Percentiles rank a stretch among this genome's conserved stretches.
Conservation (phyloP, 495 filamentous ascomycete species). For the Acidomyces sp. region DNA sequence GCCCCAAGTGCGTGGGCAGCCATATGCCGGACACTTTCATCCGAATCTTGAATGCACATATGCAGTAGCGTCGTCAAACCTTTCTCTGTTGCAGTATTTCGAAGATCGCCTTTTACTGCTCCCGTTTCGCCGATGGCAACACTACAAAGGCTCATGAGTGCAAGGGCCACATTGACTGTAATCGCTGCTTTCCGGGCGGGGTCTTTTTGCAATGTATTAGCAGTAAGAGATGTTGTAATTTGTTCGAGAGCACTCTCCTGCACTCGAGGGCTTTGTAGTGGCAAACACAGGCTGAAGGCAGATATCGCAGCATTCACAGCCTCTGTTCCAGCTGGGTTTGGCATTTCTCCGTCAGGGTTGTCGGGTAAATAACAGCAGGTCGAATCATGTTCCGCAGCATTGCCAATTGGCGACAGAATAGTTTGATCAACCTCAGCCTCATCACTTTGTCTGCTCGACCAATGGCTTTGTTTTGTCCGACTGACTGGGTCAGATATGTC, state of each 20-base stretch:
- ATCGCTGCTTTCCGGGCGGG: conserved; percentile 80
- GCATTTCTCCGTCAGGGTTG: conserved; percentile 30
- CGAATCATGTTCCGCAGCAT: conserved; percentile 81
- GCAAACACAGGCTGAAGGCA: conserved; percentile 79
- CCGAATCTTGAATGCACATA: conserved; percentile 63
- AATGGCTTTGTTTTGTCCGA: conserved; percentile 40
- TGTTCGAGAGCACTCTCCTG: conserved; percentile 95
- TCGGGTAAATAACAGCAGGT: conserved; percentile 57
- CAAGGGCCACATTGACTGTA: conserved; percentile 75
- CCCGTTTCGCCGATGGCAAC: conserved; percentile 69
- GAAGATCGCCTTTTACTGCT: conserved; percentile 60
- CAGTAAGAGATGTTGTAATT: conserved; percentile 70
- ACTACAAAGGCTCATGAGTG: conserved; percentile 65
- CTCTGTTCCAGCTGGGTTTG: conserved; percentile 80
- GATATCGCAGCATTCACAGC: conserved; percentile 88
- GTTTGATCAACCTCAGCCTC: conserved; percentile 60
- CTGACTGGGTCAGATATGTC: conserved; percentile 34
- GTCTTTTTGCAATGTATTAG: conserved; percentile 67
- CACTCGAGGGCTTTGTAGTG: conserved; percentile 74
- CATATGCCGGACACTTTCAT: conserved; percentile 73
- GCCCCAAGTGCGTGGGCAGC: conserved; percentile 80
- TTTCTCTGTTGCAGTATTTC: conserved; percentile 65
- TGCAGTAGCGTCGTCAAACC: conserved; percentile 64
- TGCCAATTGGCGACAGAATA: conserved; percentile 56
- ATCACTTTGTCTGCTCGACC: conserved; percentile 48